phyloP scores from a whole-genome alignment of 2,329 filamentous ascomycete species.

The Fusarium scirpi region DNA sequence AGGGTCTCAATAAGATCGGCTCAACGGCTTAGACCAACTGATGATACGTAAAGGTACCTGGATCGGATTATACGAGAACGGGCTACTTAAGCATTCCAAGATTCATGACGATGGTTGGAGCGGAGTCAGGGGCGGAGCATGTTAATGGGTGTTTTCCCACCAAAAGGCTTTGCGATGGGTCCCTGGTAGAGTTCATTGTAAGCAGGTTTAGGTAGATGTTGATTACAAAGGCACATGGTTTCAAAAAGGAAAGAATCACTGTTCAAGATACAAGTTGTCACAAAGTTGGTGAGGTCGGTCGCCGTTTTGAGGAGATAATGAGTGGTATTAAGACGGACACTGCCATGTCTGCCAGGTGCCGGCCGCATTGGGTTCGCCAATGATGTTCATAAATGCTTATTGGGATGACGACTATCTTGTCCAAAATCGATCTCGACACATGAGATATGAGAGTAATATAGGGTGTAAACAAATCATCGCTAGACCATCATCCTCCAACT shows the following conservation, averaged over 20 bases:
- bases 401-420: slow-evolving; percentile 9
- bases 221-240: slow-evolving; percentile 44
- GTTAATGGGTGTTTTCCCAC: slow-evolving; percentile 51
- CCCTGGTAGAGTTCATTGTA: slow-evolving; percentile 48
- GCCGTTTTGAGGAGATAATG: neutral
- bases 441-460: slow-evolving; percentile 13
- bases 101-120: slow-evolving; percentile 48
- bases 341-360: neutral
- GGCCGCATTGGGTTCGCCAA: neutral
- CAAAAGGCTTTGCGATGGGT: slow-evolving; percentile 49
- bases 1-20: slow-evolving; percentile 88
- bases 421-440: slow-evolving; percentile 14
- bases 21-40: slow-evolving; percentile 47
- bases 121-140: slow-evolving; percentile 50
- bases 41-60: slow-evolving; percentile 23
- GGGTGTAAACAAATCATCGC: slow-evolving; percentile 32
- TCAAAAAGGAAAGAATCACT: slow-evolving; percentile 5
- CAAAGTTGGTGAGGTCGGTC: slow-evolving; percentile 1
- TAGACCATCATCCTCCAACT: slow-evolving; percentile 33
- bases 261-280: neutral
- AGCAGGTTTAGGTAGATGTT: slow-evolving; percentile 49
- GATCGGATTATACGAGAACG: slow-evolving; percentile 28
- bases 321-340: slow-evolving; percentile 9
- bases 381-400: slow-evolving; percentile 1
- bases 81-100: slow-evolving; percentile 41